These are phyloP conservation scores for Geotrichum australiense DNA, from an alignment of 1,139 yeast genomes.

Conservation along the genomic window DNA sequence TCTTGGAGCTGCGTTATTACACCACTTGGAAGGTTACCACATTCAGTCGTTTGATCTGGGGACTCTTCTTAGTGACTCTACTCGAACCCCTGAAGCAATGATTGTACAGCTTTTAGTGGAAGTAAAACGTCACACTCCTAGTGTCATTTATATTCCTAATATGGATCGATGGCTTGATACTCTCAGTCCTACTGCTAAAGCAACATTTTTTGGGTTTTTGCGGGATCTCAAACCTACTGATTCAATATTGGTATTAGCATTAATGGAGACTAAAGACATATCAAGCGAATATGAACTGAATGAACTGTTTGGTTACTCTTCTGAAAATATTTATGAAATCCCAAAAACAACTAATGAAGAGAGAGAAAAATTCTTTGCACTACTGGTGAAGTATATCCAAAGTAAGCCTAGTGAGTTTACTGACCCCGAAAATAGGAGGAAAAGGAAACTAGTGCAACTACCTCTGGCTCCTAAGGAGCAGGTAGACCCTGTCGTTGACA, in stretches of 20 bases:
- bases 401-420: slow-evolving; percentile 57
- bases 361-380: slow-evolving; percentile 49
- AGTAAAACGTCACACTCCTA: slow-evolving; percentile 85
- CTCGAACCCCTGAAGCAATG: slow-evolving; percentile 77
- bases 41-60: slow-evolving; percentile 82
- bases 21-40: slow-evolving; percentile 82
- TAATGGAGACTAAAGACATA: slow-evolving; percentile 41
- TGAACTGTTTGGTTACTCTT: slow-evolving; percentile 49
- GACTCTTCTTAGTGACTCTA: slow-evolving; percentile 68
- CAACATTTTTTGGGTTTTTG: slow-evolving; percentile 65
- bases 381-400: slow-evolving; percentile 47
- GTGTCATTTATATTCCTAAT: slow-evolving; percentile 78
- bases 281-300: slow-evolving; percentile 33
- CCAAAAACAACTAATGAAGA: slow-evolving; percentile 40
- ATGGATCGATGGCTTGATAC: slow-evolving; percentile 71
- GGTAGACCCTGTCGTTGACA: slow-evolving; percentile 25
- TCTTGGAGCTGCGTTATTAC: slow-evolving; percentile 72
- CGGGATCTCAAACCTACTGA: slow-evolving; percentile 67
- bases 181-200: slow-evolving; percentile 59
- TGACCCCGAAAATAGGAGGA: slow-evolving; percentile 34
- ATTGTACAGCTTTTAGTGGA: slow-evolving; percentile 82
- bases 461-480: slow-evolving; percentile 37
- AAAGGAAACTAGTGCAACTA: slow-evolving; percentile 37
- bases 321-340: slow-evolving; percentile 44
- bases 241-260: slow-evolving; percentile 66